Conservation (phyloP, 805 yeast genomes). For the Saccharomycopsis guyanensis region DNA sequence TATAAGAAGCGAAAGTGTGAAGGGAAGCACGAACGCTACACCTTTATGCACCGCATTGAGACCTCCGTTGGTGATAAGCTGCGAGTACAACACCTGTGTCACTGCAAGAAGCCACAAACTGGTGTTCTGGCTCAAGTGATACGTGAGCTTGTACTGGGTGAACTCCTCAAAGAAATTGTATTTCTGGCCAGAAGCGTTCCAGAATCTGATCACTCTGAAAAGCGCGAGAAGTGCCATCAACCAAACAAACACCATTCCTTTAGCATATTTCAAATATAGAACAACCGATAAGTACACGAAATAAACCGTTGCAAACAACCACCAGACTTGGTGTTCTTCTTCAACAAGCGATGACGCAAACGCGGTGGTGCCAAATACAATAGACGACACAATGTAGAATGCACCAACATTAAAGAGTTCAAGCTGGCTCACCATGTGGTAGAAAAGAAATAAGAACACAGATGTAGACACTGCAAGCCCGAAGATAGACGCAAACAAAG, state of each 20-base stretch:
- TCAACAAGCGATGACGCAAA: slow-evolving; percentile 90
- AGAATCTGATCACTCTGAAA: slow-evolving; percentile 60
- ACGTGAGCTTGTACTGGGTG: slow-evolving; percentile 7
- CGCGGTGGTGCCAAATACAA: slow-evolving; percentile 37
- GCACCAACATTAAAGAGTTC: neutral
- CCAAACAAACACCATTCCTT: neutral
- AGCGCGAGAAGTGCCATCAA: slow-evolving; percentile 21
- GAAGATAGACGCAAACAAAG: slow-evolving; percentile 32
- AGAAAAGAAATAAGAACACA: slow-evolving; percentile 10
- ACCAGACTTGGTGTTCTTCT: slow-evolving; percentile 96
- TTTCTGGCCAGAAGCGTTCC: slow-evolving; percentile 91
- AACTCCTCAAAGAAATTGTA: slow-evolving; percentile 33
- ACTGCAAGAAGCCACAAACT: slow-evolving; percentile 7
- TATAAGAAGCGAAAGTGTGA: slow-evolving; percentile 26
- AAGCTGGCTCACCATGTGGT: neutral
- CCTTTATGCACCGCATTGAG: slow-evolving; percentile 26
- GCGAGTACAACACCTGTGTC: slow-evolving; percentile 7
- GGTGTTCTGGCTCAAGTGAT: slow-evolving; percentile 5
- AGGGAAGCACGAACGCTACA: slow-evolving; percentile 38
- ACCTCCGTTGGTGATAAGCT: slow-evolving; percentile 27
- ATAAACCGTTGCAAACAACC: slow-evolving; percentile 53
- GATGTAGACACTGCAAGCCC: slow-evolving; percentile 22
- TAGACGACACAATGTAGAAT: neutral
- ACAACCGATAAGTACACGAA: slow-evolving; percentile 11
- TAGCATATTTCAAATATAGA: neutral